These are phyloP conservation scores for Backusella mclennaniae DNA, from an alignment of 192 early-diverging fungal genomes.

Conservation along the genomic window DNA sequence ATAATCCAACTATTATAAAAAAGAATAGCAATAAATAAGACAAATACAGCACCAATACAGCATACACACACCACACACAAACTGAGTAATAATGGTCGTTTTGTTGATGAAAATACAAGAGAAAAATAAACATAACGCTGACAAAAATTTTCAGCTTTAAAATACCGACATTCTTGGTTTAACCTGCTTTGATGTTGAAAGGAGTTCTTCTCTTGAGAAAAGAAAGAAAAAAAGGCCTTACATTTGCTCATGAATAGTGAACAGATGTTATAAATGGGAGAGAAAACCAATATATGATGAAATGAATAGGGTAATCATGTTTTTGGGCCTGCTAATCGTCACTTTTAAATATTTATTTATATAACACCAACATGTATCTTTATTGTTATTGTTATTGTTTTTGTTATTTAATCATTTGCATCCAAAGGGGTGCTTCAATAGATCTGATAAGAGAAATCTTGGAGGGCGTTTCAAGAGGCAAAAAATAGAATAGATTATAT, in stretches of 20 bases:
- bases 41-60: not conserved
- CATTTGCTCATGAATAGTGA: not conserved
- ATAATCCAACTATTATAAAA: not conserved
- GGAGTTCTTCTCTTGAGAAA: not conserved
- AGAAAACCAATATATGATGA: not conserved
- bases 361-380: too few relatives aligned
- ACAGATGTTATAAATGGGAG: not conserved
- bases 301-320: not conserved
- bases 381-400: too few relatives aligned
- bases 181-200: not conserved
- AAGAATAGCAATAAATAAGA: not conserved
- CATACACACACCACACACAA: not conserved
- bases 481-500: too few relatives aligned
- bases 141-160: not conserved
- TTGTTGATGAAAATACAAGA: not conserved
- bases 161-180: not conserved
- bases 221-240: not conserved
- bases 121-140: not conserved
- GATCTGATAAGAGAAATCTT: too few relatives aligned
- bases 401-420: too few relatives aligned
- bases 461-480: too few relatives aligned
- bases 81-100: not conserved
- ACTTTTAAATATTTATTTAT: too few relatives aligned
- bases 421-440: too few relatives aligned
- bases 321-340: too few relatives aligned